phyloP scores from a whole-genome alignment of 2,329 filamentous ascomycete genomes.

The Phyllosticta paracitricarpa region DNA sequence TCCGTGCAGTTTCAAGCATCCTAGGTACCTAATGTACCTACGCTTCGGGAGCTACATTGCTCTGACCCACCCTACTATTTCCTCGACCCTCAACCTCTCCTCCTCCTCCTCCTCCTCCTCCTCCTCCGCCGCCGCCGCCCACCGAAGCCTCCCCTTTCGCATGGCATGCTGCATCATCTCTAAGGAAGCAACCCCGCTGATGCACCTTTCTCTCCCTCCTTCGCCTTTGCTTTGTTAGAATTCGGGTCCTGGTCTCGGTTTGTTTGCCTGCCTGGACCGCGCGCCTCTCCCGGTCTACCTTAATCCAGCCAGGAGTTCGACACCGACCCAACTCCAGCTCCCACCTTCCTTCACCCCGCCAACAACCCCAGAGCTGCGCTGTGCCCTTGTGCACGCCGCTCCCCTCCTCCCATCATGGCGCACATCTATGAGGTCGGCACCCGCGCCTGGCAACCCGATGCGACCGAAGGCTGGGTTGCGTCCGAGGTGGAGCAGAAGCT shows the following conservation, averaged over 20 bases:
- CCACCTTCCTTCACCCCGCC: not conserved
- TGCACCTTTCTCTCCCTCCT: not conserved
- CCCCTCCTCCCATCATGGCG: conserved; percentile 45
- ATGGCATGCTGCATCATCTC: not conserved
- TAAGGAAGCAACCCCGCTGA: not conserved
- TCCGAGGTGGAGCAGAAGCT: conserved; percentile 86
- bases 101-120: not conserved
- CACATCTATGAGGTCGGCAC: conserved; percentile 94
- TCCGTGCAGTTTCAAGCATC: not conserved
- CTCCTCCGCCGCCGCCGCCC: not conserved
- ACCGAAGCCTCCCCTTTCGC: not conserved
- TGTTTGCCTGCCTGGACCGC: conserved; percentile 3
- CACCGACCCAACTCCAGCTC: not conserved
- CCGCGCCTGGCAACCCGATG: conserved; percentile 95
- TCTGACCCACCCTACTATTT: not conserved
- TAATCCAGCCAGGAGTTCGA: conserved; percentile 7
- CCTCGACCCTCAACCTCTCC: not conserved
- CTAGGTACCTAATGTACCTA: not conserved
- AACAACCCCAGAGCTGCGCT: not conserved
- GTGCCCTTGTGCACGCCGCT: conserved; percentile 1
- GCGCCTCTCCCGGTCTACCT: not conserved
- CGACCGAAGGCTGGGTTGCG: conserved; percentile 91
- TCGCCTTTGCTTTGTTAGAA: conserved; percentile 5
- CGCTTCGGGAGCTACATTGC: not conserved
- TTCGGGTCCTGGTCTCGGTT: conserved; percentile 3